phyloP scores from a whole-genome alignment of 192 early-diverging fungal genomes.

The Spizellomyces sp. region DNA sequence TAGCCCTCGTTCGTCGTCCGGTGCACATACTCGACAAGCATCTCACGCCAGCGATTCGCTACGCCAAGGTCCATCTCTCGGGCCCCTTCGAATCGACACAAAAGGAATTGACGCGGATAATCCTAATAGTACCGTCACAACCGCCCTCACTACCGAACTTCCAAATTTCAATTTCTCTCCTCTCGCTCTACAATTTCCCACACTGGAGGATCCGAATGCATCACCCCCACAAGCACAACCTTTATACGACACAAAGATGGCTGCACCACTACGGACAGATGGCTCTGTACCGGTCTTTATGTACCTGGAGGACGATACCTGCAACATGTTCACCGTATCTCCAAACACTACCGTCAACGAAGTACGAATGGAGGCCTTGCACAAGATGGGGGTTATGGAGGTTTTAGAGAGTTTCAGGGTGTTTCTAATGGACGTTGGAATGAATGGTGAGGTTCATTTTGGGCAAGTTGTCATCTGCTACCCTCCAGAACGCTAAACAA shows the following conservation, averaged over 20 bases:
- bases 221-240: too few species aligned
- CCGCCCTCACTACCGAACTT: neutral
- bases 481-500: too few species aligned
- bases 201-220: neutral
- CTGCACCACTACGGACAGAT: conserved; percentile 4
- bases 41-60: neutral
- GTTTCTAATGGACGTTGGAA: conserved; percentile 14
- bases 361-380: conserved; percentile 27
- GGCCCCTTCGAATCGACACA: neutral
- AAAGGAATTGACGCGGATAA: too few species aligned
- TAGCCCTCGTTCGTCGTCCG: neutral
- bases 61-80: neutral
- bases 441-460: conserved; percentile 22
- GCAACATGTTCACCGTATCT: conserved; percentile 34
- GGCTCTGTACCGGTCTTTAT: conserved; percentile 38
- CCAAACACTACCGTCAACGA: conserved; percentile 45
- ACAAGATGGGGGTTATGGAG: conserved; percentile 28
- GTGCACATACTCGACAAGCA: neutral
- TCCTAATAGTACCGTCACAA: too few species aligned
- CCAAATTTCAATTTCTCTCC: neutral
- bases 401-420: conserved; percentile 31
- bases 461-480: neutral
- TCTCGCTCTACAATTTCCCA: neutral
- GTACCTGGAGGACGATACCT: conserved; percentile 38
- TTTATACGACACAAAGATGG: neutral